Base-by-base conservation (phyloP, 441 rosid species). In the Hura crepitans region DNA sequence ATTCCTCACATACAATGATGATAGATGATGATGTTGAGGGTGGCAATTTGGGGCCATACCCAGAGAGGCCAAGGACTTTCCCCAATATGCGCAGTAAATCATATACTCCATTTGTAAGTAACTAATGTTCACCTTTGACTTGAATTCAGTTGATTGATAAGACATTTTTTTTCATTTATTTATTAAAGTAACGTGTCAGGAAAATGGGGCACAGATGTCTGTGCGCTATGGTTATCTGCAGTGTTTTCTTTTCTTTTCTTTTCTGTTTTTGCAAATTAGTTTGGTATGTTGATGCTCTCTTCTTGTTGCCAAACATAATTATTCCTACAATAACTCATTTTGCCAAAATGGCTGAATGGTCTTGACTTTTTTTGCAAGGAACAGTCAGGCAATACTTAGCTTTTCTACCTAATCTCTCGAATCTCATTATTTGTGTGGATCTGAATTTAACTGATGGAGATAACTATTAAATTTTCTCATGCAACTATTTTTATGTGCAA, bases 51-150 rank as follows among this genome's bases (percentile, higher is more conserved):
- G 85, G 87, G 78, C 77, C 92, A 65, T 92, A 78, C 85, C 87
- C 60, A 68, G 98, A 92, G 59, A 85, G 90, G 85, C 89, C 88
- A 2, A 89, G 98, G 87, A 84, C 84, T 12, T 96, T 96, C 78
- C 99, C 99, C 65, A 88, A 62, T 82, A 90, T 90, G 99, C 92
- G 97, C 47, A 82, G 78, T 69, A 96, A 89, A 83, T 77, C 96
- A 27, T 88, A 91, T 70, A 79, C 83, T 51, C 97, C 97, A 42
- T 69, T 80, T 85, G 99, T 91, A 78, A 77, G 83, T 45, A 28
- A 46, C 62, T 72, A 28, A 35, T 56, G 6, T 57, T 62, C 35
- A 25, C 6, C n/a, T 30, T 60, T 28, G 33, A 0, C 22, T 33
- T 25, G n/a, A 10, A 42, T 63, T 30, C 14, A 57, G 5, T 57